These are phyloP conservation scores for Colletotrichum simmondsii DNA, from an alignment of 2,329 filamentous ascomycete species.

Conservation along the genomic window DNA sequence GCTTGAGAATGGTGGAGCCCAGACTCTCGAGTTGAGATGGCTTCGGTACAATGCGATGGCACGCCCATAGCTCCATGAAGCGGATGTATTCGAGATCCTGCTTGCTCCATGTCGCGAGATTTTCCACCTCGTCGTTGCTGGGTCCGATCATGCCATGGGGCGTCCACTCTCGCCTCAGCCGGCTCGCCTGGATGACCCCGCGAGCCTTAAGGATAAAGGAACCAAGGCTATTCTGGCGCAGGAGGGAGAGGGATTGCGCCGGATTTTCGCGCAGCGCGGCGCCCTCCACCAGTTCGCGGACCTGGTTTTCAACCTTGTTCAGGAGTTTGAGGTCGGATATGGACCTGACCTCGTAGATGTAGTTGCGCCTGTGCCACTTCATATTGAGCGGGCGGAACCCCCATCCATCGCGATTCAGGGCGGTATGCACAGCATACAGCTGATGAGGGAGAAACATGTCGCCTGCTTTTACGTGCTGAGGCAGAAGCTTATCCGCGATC, in stretches of 20 bases:
- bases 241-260: conserved; percentile 15
- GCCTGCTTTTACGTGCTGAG: conserved; percentile 45
- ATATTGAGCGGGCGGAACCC: conserved; percentile 67
- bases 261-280: conserved; percentile 28
- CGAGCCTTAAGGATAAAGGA: conserved; percentile 63
- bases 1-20: conserved; percentile 70
- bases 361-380: conserved; percentile 35
- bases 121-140: conserved; percentile 36
- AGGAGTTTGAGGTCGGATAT: conserved; percentile 60
- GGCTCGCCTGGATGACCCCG: conserved; percentile 61
- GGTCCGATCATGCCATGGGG: conserved; percentile 60
- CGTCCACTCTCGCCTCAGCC: conserved; percentile 60
- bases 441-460: conserved; percentile 56
- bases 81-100: conserved; percentile 67
- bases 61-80: conserved; percentile 77
- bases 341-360: conserved; percentile 54
- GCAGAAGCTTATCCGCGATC: conserved; percentile 58
- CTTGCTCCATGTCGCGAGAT: conserved; percentile 52
- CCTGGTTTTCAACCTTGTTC: conserved; percentile 59
- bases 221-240: conserved; percentile 47
- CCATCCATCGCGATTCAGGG: conserved; percentile 68
- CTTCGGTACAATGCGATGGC: conserved; percentile 30
- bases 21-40: conserved; percentile 34
- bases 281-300: conserved; percentile 65
- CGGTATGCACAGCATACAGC: conserved; percentile 77